Conservation (phyloP, 139 green algal genomes). For the Choricystis sp. region DNA sequence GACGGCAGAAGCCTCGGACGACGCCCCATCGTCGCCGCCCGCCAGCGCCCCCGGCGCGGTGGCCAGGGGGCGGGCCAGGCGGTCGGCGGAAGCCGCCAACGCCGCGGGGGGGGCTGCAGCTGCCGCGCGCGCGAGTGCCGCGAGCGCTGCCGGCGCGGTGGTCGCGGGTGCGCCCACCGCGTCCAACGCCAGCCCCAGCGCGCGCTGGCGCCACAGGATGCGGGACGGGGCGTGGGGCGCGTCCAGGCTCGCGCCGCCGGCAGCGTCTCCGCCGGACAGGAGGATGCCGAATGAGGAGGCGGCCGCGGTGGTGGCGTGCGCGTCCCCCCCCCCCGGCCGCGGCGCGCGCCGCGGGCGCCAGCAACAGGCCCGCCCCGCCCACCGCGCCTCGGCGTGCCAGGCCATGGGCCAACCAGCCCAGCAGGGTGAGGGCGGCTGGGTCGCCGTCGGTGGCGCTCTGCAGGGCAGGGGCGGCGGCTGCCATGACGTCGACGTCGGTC, state of each 20-base stretch:
- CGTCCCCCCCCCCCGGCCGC: not conserved
- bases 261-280: not conserved
- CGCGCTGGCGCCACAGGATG: not conserved
- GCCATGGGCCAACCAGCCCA: not conserved
- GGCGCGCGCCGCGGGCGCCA: not conserved
- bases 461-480: not conserved
- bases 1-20: no score
- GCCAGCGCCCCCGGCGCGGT: not conserved
- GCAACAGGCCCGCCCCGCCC: no score
- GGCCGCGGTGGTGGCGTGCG: no score
- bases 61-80: not conserved
- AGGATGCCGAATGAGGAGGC: not conserved
- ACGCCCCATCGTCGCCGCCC: no score
- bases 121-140: not conserved
- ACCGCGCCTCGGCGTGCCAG: no score
- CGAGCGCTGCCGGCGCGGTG: no score
- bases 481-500: not conserved
- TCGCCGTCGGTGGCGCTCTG: no score
- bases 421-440: not conserved
- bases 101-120: no score
- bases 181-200: not conserved
- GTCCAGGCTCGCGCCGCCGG: no score
- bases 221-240: no score
- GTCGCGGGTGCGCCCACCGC: not conserved
- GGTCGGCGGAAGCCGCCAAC: not conserved